Evolutionary conservation across 2,329 filamentous ascomycete species (phyloP).

Genomic region (Celoporthe dispersa): DNA sequence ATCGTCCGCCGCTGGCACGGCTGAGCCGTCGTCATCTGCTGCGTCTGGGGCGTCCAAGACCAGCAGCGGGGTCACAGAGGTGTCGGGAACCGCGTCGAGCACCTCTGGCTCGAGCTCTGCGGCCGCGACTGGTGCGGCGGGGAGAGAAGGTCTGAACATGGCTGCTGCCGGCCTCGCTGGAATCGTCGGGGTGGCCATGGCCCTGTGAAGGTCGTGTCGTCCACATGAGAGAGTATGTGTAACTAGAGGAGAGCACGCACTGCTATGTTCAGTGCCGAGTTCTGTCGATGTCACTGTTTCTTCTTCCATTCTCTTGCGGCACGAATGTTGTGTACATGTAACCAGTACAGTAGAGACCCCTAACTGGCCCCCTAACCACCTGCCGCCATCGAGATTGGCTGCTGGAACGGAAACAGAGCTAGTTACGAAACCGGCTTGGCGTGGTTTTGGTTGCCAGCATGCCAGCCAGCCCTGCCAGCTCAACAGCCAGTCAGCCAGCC

Average conservation of each 20-base stretch:
- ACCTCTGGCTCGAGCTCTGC: constrained; percentile 4
- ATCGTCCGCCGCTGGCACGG: not conserved
- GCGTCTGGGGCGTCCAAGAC: constrained; percentile 17
- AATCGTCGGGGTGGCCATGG: constrained; percentile 17
- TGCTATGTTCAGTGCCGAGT: not conserved
- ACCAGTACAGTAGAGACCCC: not conserved
- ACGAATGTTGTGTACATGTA: no score
- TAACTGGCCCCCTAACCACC: not conserved
- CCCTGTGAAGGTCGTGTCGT: constrained; percentile 5
- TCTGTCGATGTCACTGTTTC: not conserved
- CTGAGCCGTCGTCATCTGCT: not conserved
- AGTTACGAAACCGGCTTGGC: not conserved
- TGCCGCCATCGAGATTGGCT: not conserved
- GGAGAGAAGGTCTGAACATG: not conserved
- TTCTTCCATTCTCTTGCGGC: not conserved
- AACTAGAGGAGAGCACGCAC: not conserved
- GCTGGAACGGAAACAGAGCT: not conserved
- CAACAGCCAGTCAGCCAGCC: not conserved
- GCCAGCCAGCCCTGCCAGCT: not conserved
- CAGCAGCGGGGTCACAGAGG: not conserved
- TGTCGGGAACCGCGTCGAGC: not conserved
- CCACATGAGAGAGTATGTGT: no score
- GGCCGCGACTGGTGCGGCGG: constrained; percentile 17
- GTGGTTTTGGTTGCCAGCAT: not conserved
- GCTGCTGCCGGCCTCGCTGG: constrained; percentile 20